A percentile compares a stretch with the other conserved stretches of the same genome.
These are phyloP conservation scores for Aegle marmelos DNA, from an alignment of 345 rosid genomes.

Conservation along the genomic window DNA sequence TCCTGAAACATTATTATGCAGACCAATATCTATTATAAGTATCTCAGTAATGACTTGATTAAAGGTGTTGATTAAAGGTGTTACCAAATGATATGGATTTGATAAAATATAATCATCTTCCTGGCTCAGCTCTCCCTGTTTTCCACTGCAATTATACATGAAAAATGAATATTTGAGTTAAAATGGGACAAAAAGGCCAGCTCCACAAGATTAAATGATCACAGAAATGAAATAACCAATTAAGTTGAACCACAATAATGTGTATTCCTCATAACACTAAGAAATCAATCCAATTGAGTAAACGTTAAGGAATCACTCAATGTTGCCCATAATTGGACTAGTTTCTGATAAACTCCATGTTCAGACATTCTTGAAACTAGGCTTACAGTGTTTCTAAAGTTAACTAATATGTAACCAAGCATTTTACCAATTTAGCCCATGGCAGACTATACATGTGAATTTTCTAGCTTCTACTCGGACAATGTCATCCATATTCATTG, in stretches of 20 bases:
- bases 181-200: conserved; percentile 14
- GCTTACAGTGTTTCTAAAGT: not conserved
- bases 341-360: not conserved
- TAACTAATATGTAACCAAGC: not conserved
- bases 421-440: not conserved
- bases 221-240: not conserved
- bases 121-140: conserved; percentile 64
- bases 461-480: not conserved
- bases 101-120: conserved; percentile 92
- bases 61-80: conserved; percentile 22
- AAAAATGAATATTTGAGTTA: conserved; percentile 14
- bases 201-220: not conserved
- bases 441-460: not conserved
- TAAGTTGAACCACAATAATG: not conserved
- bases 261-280: not conserved
- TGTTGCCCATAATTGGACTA: not conserved
- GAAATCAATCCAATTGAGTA: not conserved
- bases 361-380: not conserved
- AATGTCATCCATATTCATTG: not conserved
- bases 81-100: conserved; percentile 97
- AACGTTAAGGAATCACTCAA: not conserved
- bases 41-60: not conserved
- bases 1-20: not conserved
- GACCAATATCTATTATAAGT: conserved; percentile 3
- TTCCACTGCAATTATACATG: conserved; percentile 49